Percentiles rank a stretch among this genome's conserved stretches.
Conservation (phyloP, 2,329 filamentous ascomycete species). For the Cladosporium sp. region DNA sequence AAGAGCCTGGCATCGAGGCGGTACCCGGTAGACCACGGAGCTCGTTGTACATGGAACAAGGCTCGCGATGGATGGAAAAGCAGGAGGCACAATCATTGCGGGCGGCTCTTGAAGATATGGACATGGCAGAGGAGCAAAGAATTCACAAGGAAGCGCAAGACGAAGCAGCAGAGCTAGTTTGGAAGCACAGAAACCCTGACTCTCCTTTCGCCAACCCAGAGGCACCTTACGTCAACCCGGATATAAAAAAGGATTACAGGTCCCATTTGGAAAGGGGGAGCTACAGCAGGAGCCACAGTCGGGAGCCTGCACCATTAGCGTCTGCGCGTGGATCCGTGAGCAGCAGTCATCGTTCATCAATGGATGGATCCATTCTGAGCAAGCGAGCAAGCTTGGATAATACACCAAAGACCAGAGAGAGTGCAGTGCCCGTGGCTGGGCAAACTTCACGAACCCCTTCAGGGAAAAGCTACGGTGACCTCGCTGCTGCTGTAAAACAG, state of each 20-base stretch:
- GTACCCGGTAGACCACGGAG: slow-evolving; percentile 58
- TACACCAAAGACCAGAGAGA: not conserved
- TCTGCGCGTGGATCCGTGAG: slow-evolving; percentile 4
- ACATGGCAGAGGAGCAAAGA: slow-evolving; percentile 59
- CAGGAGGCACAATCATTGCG: slow-evolving; percentile 69
- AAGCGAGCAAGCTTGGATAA: slow-evolving; percentile 14
- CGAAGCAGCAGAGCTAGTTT: slow-evolving; percentile 75
- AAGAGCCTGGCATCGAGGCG: not conserved
- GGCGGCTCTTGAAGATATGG: slow-evolving; percentile 69
- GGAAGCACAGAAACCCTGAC: slow-evolving; percentile 67
- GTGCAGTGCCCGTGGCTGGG: not conserved
- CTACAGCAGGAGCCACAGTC: slow-evolving; percentile 55
- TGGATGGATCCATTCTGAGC: not conserved
- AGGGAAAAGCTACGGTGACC: slow-evolving; percentile 32
- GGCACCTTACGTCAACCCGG: slow-evolving; percentile 33
- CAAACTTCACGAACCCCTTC: not conserved
- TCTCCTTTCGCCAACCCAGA: slow-evolving; percentile 57
- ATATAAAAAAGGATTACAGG: slow-evolving; percentile 49
- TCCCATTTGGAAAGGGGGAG: slow-evolving; percentile 67
- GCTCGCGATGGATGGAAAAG: slow-evolving; percentile 74
- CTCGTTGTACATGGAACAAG: slow-evolving; percentile 67
- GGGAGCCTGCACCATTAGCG: slow-evolving; percentile 14
- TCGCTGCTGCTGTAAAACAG: slow-evolving; percentile 31
- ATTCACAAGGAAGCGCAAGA: slow-evolving; percentile 68
- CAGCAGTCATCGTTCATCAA: slow-evolving; percentile 10